phyloP scores from a whole-genome alignment of 75 land plant species.

The Chamaecyparis obtusa region DNA sequence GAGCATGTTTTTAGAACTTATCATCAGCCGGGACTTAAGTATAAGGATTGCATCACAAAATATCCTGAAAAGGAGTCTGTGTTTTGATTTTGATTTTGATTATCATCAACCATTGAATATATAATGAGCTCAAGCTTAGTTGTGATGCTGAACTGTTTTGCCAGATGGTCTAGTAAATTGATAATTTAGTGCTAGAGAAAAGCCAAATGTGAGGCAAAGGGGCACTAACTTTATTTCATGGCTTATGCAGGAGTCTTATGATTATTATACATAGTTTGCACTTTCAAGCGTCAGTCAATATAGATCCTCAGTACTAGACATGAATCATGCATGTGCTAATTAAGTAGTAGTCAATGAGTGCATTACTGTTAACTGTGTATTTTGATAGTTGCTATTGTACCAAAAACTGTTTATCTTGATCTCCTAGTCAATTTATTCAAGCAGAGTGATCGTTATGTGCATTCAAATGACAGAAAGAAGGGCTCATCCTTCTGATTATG shows the following conservation, averaged over 20 bases:
- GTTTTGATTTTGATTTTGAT: neutral
- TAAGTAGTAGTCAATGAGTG: no score
- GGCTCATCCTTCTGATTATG: no score
- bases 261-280: neutral
- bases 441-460: no score
- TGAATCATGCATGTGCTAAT: no score
- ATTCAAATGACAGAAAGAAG: no score
- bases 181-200: neutral
- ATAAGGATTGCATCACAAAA: neutral
- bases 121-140: neutral
- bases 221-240: neutral
- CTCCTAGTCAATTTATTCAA: no score
- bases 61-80: neutral
- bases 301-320: neutral
- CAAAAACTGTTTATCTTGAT: no score
- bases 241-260: neutral
- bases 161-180: neutral
- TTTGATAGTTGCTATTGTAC: no score
- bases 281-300: neutral
- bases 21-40: neutral
- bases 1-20: neutral
- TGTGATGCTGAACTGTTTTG: neutral
- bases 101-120: neutral
- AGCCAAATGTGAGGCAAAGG: neutral
- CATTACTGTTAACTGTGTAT: no score